Evolutionary conservation across 257 asterid genomes (phyloP).

Genomic region (Salvia splendens): DNA sequence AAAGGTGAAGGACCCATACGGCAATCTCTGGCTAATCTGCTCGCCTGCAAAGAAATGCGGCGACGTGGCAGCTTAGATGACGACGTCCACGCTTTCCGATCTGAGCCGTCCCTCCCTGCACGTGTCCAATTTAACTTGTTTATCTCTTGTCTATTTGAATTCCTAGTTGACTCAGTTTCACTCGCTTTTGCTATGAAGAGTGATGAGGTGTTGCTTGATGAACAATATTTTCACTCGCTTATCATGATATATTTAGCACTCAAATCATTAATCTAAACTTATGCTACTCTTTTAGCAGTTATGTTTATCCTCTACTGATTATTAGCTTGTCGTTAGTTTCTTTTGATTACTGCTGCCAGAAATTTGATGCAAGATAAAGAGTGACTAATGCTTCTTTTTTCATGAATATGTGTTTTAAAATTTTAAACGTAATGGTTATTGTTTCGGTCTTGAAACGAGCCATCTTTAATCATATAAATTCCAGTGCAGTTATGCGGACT

Average conservation of each 20-base stretch:
- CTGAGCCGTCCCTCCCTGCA: constrained; percentile 1
- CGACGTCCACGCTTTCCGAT: constrained; percentile 31
- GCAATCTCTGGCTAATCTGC: constrained; percentile 67
- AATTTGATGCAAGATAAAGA: too few species aligned
- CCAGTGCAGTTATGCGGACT: too few species aligned
- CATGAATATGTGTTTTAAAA: too few species aligned
- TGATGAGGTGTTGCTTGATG: background rate
- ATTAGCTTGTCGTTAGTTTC: too few species aligned
- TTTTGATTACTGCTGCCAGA: too few species aligned
- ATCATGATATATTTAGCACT: background rate
- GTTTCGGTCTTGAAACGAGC: too few species aligned
- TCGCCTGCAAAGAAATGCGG: constrained; percentile 38
- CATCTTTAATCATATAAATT: too few species aligned
- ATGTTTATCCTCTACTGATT: too few species aligned
- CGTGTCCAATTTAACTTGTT: background rate
- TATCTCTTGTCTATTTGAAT: background rate
- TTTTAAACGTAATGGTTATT: too few species aligned
- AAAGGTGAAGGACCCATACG: constrained; percentile 72
- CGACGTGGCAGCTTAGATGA: constrained; percentile 48
- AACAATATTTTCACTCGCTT: background rate
- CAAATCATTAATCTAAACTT: background rate
- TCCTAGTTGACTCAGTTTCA: constrained; percentile 19
- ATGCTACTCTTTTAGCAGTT: background rate
- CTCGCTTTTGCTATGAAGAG: background rate
- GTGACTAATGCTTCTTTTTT: too few species aligned